Evolutionary conservation across 768 basidiomycete species (phyloP), one percentile per base, ranked within the genome.

Genomic region (Botryobasidium botryosum): DNA sequence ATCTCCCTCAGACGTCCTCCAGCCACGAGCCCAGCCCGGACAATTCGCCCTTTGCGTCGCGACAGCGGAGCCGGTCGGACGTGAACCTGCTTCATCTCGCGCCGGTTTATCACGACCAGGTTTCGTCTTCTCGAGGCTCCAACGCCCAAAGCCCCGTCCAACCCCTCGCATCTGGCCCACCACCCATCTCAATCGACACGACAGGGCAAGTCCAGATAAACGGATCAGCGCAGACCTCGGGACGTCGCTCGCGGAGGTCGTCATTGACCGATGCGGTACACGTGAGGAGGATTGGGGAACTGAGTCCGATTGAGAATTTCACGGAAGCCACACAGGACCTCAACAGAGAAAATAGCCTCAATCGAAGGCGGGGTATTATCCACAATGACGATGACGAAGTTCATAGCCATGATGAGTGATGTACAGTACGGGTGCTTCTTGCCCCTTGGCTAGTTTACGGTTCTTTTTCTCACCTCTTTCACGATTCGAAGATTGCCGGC

Each of bases 181-280:
- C 40, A 24, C 24, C 27, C 13, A 26, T 27, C 15, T 27, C 40
- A 8, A 13, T 21, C 13, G 29, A 24, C 12, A 27, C 25, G 13
- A 29, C 23, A 13, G 12, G 40, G 15, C 40, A 21, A 13, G 8
- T 15, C 26, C 27, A 8, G 8, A n/a, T n/a, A n/a, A n/a, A n/a
- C n/a, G n/a, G n/a, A n/a, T n/a, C n/a, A n/a, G n/a, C n/a, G n/a
- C n/a, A n/a, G n/a, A n/a, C n/a, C n/a, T n/a, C n/a, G n/a, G n/a
- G n/a, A n/a, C 23, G 40, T 15, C 20, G 40, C 12, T 27, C 25
- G 23, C 67, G 82, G 43, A 75, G 68, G 54, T 61, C 67, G 23
- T 83, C 78, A 49, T 65, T 87, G 31, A 70, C 74, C 8, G 75
- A 79, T 55, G 64, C 67, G 31, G 69, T 86, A 26, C 57, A 70